Conservation (phyloP, 2,329 filamentous ascomycete species). For the Claviceps paspali region DNA sequence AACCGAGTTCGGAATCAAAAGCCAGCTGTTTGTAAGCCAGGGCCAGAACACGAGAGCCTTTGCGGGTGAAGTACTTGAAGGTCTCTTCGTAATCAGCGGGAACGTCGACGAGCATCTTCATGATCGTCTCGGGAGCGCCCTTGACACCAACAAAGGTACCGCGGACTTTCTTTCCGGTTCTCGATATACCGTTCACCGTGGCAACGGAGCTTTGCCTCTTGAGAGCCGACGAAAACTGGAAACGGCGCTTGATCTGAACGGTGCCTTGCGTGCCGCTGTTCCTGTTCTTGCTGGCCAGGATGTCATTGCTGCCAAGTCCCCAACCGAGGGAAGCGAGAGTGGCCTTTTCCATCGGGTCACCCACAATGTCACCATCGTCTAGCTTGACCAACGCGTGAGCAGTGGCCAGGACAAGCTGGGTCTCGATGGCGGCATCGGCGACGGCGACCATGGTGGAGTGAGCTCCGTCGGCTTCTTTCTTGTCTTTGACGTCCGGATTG, state of each 20-base stretch:
- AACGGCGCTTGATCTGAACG: slow-evolving; percentile 89
- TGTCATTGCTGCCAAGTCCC: slow-evolving; percentile 82
- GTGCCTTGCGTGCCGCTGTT: slow-evolving; percentile 37
- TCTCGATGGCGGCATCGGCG: slow-evolving; percentile 57
- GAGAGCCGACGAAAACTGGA: slow-evolving; percentile 93
- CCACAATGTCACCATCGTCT: slow-evolving; percentile 92
- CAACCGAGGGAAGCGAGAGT: slow-evolving; percentile 81
- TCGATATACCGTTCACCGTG: slow-evolving; percentile 58
- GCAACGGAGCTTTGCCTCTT: slow-evolving; percentile 95
- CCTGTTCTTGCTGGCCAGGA: slow-evolving; percentile 46
- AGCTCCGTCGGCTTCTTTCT: slow-evolving; percentile 60
- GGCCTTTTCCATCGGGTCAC: slow-evolving; percentile 98
- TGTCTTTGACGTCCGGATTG: slow-evolving; percentile 46
- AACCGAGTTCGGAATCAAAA: slow-evolving; percentile 63
- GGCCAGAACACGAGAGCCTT: slow-evolving; percentile 84
- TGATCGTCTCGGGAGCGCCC: slow-evolving; percentile 92
- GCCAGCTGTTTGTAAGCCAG: slow-evolving; percentile 89
- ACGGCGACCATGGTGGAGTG: slow-evolving; percentile 66
- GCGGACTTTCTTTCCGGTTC: slow-evolving; percentile 59
- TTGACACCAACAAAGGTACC: slow-evolving; percentile 92
- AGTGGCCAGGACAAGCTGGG: slow-evolving; percentile 83
- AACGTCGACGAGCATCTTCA: slow-evolving; percentile 73
- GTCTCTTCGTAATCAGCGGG: slow-evolving; percentile 92
- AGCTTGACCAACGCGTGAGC: slow-evolving; percentile 92
- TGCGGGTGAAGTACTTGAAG: slow-evolving; percentile 93